Percentiles rank a stretch among this genome's conserved stretches.
These are phyloP conservation scores for Glutinoglossum americanum DNA, from an alignment of 495 filamentous ascomycete genomes.

Conservation along the genomic window DNA sequence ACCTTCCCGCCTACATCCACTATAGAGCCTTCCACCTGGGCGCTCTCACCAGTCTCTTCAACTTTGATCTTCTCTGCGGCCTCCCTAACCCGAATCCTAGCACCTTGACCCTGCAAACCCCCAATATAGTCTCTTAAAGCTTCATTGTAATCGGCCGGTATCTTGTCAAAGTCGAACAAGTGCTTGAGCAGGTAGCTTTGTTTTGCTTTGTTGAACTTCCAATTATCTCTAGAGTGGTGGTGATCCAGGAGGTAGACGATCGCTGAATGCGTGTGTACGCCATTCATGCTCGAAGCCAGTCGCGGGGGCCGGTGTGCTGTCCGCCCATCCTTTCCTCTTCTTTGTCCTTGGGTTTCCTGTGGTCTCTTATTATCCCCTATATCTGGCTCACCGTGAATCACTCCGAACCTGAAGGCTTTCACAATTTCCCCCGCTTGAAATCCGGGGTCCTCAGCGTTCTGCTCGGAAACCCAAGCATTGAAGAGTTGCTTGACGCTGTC, in stretches of 20 bases:
- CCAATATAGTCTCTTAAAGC: slow-evolving; percentile 47
- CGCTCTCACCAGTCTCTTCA: slow-evolving; percentile 15
- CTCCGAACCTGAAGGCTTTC: neutral
- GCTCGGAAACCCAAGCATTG: slow-evolving; percentile 21
- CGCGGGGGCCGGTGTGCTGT: slow-evolving; percentile 8
- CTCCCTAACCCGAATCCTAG: slow-evolving; percentile 35
- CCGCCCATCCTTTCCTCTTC: slow-evolving; percentile 6
- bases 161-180: slow-evolving; percentile 40
- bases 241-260: slow-evolving; percentile 54
- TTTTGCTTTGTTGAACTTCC: slow-evolving; percentile 89
- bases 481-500: slow-evolving; percentile 25
- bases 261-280: slow-evolving; percentile 29
- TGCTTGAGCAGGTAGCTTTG: slow-evolving; percentile 69
- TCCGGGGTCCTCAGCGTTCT: slow-evolving; percentile 9
- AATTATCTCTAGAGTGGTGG: slow-evolving; percentile 37
- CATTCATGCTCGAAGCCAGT: slow-evolving; percentile 6
- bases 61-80: slow-evolving; percentile 30
- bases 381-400: neutral
- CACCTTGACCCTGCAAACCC: slow-evolving; percentile 45
- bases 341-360: slow-evolving; percentile 13
- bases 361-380: neutral
- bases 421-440: neutral
- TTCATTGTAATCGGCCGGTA: slow-evolving; percentile 41
- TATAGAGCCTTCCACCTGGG: neutral
- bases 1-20: neutral